phyloP scores from a whole-genome alignment of 2,329 filamentous ascomycete genomes.

The Dactylonectria estremocensis region DNA sequence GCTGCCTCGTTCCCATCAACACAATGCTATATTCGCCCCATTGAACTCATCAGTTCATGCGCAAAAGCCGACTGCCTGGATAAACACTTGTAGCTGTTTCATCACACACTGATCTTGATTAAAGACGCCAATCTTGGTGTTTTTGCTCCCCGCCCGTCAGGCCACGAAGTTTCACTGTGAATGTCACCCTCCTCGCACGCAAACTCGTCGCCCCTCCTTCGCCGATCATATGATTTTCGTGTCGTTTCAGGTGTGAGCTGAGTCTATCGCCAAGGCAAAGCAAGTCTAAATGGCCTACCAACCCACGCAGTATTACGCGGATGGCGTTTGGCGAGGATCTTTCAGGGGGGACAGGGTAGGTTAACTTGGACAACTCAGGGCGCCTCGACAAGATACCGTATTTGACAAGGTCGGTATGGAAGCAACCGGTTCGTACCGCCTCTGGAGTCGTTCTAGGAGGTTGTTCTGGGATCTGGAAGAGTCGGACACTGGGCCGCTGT shows the following conservation, averaged over 20 bases:
- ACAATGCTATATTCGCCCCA: no score
- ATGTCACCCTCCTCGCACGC: not conserved
- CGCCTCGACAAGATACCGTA: not conserved
- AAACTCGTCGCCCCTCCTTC: not conserved
- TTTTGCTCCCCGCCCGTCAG: conserved; percentile 1
- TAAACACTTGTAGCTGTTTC: not conserved
- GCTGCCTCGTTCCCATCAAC: not conserved
- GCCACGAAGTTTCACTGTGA: conserved; percentile 15
- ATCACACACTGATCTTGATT: not conserved
- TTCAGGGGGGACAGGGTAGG: not conserved
- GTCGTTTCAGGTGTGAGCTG: conserved; percentile 25
- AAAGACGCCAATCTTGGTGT: not conserved
- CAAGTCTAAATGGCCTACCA: conserved; percentile 1
- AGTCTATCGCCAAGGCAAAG: conserved; percentile 5
- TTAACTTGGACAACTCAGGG: not conserved
- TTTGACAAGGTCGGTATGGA: no score
- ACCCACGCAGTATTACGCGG: not conserved
- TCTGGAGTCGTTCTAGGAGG: not conserved
- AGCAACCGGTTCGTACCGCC: no score
- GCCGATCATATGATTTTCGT: conserved; percentile 25
- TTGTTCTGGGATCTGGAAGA: not conserved
- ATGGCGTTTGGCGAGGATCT: not conserved
- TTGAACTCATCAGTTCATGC: not conserved
- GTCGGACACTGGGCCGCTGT: not conserved
- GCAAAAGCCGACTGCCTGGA: not conserved